A percentile compares a stretch with the other conserved stretches of the same genome.
Conservation (phyloP, 257 asterid species). For the Galeopsis tetrahit region DNA sequence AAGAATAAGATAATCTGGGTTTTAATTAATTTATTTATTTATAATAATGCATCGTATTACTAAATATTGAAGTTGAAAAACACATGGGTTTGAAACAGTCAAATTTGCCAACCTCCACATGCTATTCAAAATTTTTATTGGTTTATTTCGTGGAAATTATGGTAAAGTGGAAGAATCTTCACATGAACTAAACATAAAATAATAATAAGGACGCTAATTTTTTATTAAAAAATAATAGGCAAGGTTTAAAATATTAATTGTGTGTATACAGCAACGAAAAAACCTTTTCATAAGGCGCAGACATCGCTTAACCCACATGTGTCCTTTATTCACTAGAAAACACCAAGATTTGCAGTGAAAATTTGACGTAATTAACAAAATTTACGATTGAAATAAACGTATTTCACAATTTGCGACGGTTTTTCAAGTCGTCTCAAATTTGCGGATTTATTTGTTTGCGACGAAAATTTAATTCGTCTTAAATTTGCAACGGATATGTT, state of each 20-base stretch:
- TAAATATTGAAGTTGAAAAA: neutral
- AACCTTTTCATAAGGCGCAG: neutral
- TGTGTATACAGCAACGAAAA: neutral
- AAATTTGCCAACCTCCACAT: slow-evolving; percentile 35
- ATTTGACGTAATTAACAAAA: too few relatives aligned
- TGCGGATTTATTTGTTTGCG: too few relatives aligned
- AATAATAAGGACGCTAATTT: neutral
- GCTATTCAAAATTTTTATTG: neutral
- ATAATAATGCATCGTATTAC: neutral
- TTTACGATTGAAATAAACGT: too few relatives aligned
- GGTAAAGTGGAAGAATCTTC: slow-evolving; percentile 23
- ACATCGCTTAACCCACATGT: neutral
- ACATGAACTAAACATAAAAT: neutral
- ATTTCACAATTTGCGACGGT: too few relatives aligned
- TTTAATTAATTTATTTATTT: neutral
- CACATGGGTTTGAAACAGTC: slow-evolving; percentile 34
- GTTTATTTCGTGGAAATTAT: slow-evolving; percentile 24
- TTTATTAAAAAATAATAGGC: neutral
- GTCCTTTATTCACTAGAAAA: neutral
- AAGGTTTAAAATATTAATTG: neutral
- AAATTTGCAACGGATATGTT: too few relatives aligned
- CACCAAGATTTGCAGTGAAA: too few relatives aligned
- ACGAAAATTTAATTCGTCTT: too few relatives aligned
- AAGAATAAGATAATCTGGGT: neutral
- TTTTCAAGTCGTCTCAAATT: too few relatives aligned